phyloP scores from a whole-genome alignment of 2,329 filamentous ascomycete genomes.

The Hypomyces perniciosus region DNA sequence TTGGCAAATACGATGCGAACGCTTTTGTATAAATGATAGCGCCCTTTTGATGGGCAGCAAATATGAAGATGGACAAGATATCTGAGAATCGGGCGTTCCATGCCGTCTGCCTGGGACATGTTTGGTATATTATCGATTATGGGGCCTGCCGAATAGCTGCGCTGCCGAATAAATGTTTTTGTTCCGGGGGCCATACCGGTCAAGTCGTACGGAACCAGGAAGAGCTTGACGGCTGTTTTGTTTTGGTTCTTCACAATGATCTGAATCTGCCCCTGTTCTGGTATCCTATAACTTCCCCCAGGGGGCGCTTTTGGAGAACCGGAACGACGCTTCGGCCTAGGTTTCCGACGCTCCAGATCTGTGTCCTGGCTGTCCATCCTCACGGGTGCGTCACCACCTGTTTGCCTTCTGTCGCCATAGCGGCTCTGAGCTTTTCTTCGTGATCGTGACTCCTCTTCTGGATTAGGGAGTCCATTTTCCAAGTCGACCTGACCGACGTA shows the following conservation, averaged over 20 bases:
- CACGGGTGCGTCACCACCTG: conserved; percentile 22
- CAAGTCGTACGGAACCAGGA: conserved; percentile 88
- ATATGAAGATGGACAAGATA: conserved; percentile 93
- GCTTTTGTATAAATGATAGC: conserved; percentile 86
- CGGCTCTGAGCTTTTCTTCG: conserved; percentile 45
- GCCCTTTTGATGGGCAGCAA: conserved; percentile 75
- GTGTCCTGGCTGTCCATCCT: conserved; percentile 15
- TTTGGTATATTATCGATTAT: conserved; percentile 62
- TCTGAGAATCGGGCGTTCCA: conserved; percentile 66
- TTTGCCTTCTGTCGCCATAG: conserved; percentile 30
- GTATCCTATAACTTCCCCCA: conserved; percentile 88
- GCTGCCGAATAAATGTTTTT: conserved; percentile 93
- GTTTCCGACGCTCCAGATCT: conserved; percentile 27
- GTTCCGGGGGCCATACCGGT: conserved; percentile 87
- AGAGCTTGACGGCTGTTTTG: conserved; percentile 95
- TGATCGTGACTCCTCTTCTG: conserved; percentile 40
- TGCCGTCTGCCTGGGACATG: conserved; percentile 18
- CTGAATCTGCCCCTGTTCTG: conserved; percentile 87
- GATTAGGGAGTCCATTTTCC: conserved; percentile 65
- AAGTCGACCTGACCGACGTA: conserved; percentile 93
- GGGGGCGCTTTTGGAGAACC: conserved; percentile 55
- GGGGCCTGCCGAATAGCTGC: conserved; percentile 83
- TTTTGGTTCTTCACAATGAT: conserved; percentile 98
- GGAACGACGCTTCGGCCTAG: conserved; percentile 47
- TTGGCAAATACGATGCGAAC: conserved; percentile 96